Evolutionary conservation across 176 grass and related monocot genomes (phyloP).

Genomic region (Alloteropsis semialata): DNA sequence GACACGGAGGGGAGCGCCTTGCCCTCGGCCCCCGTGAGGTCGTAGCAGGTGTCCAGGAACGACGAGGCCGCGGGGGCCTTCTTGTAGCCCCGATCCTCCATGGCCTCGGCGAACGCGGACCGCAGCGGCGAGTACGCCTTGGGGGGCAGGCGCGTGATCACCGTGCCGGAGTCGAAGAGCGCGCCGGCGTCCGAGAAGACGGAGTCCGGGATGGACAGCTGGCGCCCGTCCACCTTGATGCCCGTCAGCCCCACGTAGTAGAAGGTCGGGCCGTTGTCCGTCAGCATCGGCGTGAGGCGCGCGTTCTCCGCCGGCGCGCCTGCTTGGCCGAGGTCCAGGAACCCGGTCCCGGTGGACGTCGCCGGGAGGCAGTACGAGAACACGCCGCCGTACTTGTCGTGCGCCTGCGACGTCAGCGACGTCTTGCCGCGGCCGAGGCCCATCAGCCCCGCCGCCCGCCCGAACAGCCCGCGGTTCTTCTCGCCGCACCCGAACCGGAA

Average conservation of each 20-base stretch:
- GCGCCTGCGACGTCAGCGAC: conserved; percentile 60
- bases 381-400: conserved; percentile 43
- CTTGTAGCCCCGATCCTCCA: conserved; percentile 42
- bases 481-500: conserved; percentile 77
- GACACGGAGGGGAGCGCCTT: conserved; percentile 42
- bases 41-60: conserved; percentile 62
- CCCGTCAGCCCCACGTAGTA: conserved; percentile 62
- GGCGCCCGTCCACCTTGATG: conserved; percentile 49
- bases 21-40: conserved; percentile 28
- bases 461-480: conserved; percentile 64
- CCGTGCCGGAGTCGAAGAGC: conserved; percentile 81
- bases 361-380: conserved; percentile 80
- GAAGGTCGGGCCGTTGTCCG: conserved; percentile 45
- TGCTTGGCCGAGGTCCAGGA: conserved; percentile 53
- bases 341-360: conserved; percentile 33
- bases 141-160: conserved; percentile 68
- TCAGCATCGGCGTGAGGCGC: conserved; percentile 61
- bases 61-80: background rate
- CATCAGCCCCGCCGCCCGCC: conserved; percentile 50
- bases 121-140: conserved; percentile 55
- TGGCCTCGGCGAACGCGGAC: conserved; percentile 34
- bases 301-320: conserved; percentile 11
- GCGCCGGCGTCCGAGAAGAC: conserved; percentile 48
- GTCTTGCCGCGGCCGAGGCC: conserved; percentile 61
- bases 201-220: conserved; percentile 13